These are phyloP conservation scores for Nemania sp. DNA, from an alignment of 2,329 filamentous ascomycete genomes.

Conservation along the genomic window DNA sequence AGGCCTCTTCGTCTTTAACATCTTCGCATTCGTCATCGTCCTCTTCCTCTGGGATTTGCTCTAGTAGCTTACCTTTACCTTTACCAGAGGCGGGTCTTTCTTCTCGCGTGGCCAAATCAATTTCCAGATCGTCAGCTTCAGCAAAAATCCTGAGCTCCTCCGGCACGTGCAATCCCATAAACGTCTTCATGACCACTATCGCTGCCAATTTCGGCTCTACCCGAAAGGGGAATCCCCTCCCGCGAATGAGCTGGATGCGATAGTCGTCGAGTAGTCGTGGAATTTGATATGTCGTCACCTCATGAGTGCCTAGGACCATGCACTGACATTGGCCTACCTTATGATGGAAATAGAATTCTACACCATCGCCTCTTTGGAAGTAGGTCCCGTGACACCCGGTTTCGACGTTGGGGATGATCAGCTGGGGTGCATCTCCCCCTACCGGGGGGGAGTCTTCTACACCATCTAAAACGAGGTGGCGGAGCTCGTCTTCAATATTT, in stretches of 20 bases:
- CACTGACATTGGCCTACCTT: not conserved
- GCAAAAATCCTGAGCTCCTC: constrained; percentile 15
- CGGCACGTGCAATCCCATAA: constrained; percentile 38
- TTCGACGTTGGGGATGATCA: constrained; percentile 13
- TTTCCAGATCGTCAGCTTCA: not conserved
- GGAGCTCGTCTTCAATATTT: constrained; percentile 17
- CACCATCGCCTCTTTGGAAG: not conserved
- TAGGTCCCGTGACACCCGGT: constrained; percentile 22
- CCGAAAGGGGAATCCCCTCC: constrained; percentile 8
- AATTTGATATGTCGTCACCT: constrained; percentile 2
- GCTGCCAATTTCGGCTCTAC: constrained; percentile 41
- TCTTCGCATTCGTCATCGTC: not conserved
- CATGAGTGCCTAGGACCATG: not conserved
- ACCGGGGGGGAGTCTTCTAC: not conserved
- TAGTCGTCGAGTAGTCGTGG: constrained; percentile 11
- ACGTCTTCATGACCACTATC: constrained; percentile 44
- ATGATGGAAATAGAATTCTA: constrained; percentile 29
- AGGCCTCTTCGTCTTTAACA: too few relatives aligned
- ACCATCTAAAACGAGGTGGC: not conserved
- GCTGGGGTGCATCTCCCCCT: not conserved
- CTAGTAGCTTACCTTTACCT: not conserved
- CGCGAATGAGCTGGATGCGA: constrained; percentile 17
- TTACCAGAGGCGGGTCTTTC: not conserved
- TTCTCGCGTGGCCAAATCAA: not conserved
- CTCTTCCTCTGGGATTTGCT: not conserved